Conservation (phyloP, 2,329 filamentous ascomycete species). For the Ascochyta fabae region DNA sequence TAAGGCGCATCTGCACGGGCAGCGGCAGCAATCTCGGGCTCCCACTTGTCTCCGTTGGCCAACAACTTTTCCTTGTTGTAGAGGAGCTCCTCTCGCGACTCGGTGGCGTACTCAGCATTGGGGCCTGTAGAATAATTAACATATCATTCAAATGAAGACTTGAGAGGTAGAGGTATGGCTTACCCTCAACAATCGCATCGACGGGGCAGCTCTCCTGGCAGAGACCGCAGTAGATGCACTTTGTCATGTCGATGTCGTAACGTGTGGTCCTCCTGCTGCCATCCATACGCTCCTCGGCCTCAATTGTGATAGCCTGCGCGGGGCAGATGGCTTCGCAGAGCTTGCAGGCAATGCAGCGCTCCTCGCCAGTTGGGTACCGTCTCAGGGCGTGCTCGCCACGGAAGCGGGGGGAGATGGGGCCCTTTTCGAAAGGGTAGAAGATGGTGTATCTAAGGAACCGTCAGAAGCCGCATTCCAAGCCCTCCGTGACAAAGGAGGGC, state of each 20-base stretch:
- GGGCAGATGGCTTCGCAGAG: conserved; percentile 98
- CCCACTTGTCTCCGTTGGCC: conserved; percentile 78
- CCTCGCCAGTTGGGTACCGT: conserved; percentile 95
- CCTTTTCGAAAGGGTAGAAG: conserved; percentile 98
- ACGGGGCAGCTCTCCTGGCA: conserved; percentile 99
- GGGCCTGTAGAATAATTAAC: conserved; percentile 55
- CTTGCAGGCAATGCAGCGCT: conserved; percentile 99
- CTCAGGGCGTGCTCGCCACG: conserved; percentile 96
- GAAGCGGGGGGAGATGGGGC: conserved; percentile 96
- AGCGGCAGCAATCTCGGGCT: conserved; percentile 91
- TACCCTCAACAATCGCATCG: conserved; percentile 85
- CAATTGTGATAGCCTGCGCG: conserved; percentile 97
- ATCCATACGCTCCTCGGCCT: conserved; percentile 96
- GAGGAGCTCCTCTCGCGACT: conserved; percentile 87
- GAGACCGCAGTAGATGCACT: conserved; percentile 99
- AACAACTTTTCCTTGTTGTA: conserved; percentile 98
- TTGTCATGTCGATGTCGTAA: conserved; percentile 99
- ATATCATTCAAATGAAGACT: too few relatives aligned
- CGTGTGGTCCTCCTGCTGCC: conserved; percentile 93
- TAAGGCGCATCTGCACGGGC: conserved; percentile 92
- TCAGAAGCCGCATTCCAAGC: conserved; percentile 33
- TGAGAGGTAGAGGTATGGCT: conserved; percentile 31
- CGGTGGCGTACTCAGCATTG: conserved; percentile 77
- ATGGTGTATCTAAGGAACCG: conserved; percentile 80
- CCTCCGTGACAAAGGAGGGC: conserved; percentile 10